These are phyloP conservation scores for Fagus sylvatica DNA, from an alignment of 306 rosid species.

Conservation along the genomic window DNA sequence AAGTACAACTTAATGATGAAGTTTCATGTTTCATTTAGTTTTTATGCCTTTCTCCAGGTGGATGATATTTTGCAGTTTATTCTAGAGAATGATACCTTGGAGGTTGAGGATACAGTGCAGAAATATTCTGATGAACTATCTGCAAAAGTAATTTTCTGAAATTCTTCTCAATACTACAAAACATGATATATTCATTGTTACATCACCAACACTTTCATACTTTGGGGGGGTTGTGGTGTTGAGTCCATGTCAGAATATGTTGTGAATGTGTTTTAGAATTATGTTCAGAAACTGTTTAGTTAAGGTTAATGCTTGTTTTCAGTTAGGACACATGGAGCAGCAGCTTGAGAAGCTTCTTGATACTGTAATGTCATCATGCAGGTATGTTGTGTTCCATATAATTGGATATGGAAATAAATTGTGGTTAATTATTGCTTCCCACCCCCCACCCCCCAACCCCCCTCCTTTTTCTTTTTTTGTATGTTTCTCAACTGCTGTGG, in stretches of 20 bases:
- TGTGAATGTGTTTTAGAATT: not conserved
- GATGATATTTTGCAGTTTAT: conserved; percentile 51
- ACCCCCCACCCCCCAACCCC: no score
- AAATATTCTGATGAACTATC: conserved; percentile 55
- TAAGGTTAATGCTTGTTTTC: conserved; percentile 20
- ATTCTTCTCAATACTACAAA: conserved; percentile 2
- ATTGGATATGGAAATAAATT: not conserved
- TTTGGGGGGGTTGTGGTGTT: not conserved
- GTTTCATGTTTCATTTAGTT: conserved; percentile 10
- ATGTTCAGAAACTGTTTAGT: conserved; percentile 15
- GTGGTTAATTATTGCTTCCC: not conserved
- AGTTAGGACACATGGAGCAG: conserved; percentile 81
- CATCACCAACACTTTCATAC: conserved; percentile 4
- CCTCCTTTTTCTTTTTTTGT: not conserved
- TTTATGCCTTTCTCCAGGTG: conserved; percentile 39
- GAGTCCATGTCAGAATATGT: not conserved
- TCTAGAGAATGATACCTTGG: conserved; percentile 45
- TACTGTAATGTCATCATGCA: conserved; percentile 55
- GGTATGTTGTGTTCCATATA: conserved; percentile 42
- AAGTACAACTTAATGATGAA: not conserved
- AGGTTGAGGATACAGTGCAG: conserved; percentile 52
- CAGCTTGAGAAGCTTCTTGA: conserved; percentile 75
- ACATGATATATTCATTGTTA: conserved; percentile 7
- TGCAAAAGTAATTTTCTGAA: conserved; percentile 53
- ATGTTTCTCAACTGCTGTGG: not conserved